Evolutionary conservation across 2,329 filamentous ascomycete species (phyloP).

Genomic region (Penicillium sp.): DNA sequence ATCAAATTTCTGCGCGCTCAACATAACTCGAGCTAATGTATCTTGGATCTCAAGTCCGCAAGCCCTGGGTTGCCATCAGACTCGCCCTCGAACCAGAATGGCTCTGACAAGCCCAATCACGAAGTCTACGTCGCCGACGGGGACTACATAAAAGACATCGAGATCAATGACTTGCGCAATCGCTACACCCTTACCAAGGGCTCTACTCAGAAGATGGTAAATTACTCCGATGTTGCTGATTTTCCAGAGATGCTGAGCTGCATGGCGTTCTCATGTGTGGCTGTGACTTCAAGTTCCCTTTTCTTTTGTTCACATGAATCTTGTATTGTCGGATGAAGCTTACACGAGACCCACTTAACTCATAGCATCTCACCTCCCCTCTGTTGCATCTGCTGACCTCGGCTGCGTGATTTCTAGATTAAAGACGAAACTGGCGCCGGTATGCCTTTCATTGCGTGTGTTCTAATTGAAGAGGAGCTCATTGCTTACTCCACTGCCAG

Average conservation of each 20-base stretch:
- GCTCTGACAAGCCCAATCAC: constrained; percentile 65
- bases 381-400: constrained; percentile 93
- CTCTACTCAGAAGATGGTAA: constrained; percentile 99
- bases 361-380: constrained; percentile 60
- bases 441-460: constrained; percentile 62
- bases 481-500: constrained; percentile 65
- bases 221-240: constrained; percentile 75
- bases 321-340: constrained; percentile 65
- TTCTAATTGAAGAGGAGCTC: constrained; percentile 54
- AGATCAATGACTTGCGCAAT: constrained; percentile 96
- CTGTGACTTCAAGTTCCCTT: constrained; percentile 23
- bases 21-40: background rate
- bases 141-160: constrained; percentile 98
- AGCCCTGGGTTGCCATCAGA: constrained; percentile 57
- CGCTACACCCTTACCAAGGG: constrained; percentile 96
- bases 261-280: constrained; percentile 30
- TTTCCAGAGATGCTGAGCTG: constrained; percentile 36
- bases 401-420: constrained; percentile 87
- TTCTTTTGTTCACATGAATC: constrained; percentile 23
- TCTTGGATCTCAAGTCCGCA: constrained; percentile 32
- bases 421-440: constrained; percentile 99
- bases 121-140: constrained; percentile 94
- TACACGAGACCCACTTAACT: constrained; percentile 58
- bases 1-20: background rate
- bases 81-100: constrained; percentile 48